A percentile compares a stretch with the other conserved stretches of the same genome.
phyloP scores from a whole-genome alignment of 2,329 filamentous ascomycete species.

The Phyllosticta citribraziliensis region DNA sequence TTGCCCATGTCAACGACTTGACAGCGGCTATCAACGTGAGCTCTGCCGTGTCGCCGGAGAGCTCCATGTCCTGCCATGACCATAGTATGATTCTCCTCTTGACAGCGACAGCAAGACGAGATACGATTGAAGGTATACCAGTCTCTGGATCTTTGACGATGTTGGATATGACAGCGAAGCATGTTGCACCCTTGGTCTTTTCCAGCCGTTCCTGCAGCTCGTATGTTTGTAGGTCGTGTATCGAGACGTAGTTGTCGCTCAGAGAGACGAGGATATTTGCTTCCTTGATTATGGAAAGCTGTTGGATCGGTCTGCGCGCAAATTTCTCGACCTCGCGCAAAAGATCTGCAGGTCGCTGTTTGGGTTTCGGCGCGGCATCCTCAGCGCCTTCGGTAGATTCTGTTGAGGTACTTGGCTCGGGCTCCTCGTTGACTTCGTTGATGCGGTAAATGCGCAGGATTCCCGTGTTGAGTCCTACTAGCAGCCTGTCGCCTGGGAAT shows the following conservation, averaged over 20 bases:
- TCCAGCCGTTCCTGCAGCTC: constrained; percentile 68
- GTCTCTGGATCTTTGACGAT: constrained; percentile 83
- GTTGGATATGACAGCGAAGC: constrained; percentile 90
- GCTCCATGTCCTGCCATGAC: constrained; percentile 94
- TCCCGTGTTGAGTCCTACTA: constrained; percentile 87
- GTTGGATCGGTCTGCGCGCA: constrained; percentile 78
- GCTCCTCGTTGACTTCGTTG: constrained; percentile 52
- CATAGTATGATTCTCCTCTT: constrained; percentile 84
- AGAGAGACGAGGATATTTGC: constrained; percentile 84
- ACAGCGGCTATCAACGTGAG: constrained; percentile 73
- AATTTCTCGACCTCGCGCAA: constrained; percentile 92
- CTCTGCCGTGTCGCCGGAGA: constrained; percentile 63
- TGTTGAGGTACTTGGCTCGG: constrained; percentile 29
- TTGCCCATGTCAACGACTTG: constrained; percentile 85
- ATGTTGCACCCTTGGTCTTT: constrained; percentile 77
- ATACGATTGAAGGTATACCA: constrained; percentile 86
- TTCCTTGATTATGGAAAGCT: constrained; percentile 92
- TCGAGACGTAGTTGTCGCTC: constrained; percentile 78
- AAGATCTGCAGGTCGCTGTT: constrained; percentile 57
- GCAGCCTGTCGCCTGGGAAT: constrained; percentile 65
- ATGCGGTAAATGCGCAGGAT: constrained; percentile 83
- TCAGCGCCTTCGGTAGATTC: constrained; percentile 22
- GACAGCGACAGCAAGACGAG: constrained; percentile 79
- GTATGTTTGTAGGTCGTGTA: constrained; percentile 83
- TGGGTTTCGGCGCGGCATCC: constrained; percentile 33